Evolutionary conservation across 768 basidiomycete species (phyloP).

Genomic region (Gloeopeniophorella convolvens): DNA sequence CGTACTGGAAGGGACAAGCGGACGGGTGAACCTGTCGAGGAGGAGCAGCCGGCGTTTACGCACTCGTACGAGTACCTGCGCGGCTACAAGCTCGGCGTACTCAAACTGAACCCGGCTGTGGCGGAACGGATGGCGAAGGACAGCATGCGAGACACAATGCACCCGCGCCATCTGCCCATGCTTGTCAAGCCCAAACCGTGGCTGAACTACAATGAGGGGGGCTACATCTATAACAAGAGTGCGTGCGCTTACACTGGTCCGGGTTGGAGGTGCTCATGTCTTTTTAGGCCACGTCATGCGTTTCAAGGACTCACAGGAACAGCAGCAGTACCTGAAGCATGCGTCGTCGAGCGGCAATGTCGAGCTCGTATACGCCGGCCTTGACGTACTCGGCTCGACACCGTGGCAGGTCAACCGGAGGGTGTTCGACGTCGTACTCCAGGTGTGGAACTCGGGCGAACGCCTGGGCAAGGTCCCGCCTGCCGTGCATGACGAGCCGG

Average conservation of each 20-base stretch:
- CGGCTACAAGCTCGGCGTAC: conserved; percentile 90
- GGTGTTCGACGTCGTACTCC: conserved; percentile 42
- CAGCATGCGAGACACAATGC: conserved; percentile 58
- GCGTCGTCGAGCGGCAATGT: conserved; percentile 71
- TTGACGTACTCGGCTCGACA: conserved; percentile 85
- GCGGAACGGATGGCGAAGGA: conserved; percentile 74
- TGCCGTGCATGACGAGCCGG: conserved; percentile 52
- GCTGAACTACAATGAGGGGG: conserved; percentile 70
- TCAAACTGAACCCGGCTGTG: conserved; percentile 79
- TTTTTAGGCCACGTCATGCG: conserved; percentile 71
- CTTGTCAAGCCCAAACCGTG: conserved; percentile 86
- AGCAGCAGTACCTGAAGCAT: conserved; percentile 66
- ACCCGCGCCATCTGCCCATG: conserved; percentile 96
- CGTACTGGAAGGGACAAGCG: conserved; percentile 50
- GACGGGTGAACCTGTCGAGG: conserved; percentile 59
- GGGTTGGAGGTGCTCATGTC: conserved; percentile 5
- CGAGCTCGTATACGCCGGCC: conserved; percentile 79
- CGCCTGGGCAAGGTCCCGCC: conserved; percentile 83
- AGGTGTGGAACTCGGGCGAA: conserved; percentile 83
- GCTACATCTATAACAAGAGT: conserved; percentile 78
- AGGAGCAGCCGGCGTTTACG: conserved; percentile 84
- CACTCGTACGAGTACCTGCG: conserved; percentile 90
- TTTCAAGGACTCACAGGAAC: conserved; percentile 85
- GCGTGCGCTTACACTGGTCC: conserved; percentile 24
- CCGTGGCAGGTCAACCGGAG: conserved; percentile 84